phyloP scores from a whole-genome alignment of 179 eudicot genomes.

The Amaranthus tricolor region DNA sequence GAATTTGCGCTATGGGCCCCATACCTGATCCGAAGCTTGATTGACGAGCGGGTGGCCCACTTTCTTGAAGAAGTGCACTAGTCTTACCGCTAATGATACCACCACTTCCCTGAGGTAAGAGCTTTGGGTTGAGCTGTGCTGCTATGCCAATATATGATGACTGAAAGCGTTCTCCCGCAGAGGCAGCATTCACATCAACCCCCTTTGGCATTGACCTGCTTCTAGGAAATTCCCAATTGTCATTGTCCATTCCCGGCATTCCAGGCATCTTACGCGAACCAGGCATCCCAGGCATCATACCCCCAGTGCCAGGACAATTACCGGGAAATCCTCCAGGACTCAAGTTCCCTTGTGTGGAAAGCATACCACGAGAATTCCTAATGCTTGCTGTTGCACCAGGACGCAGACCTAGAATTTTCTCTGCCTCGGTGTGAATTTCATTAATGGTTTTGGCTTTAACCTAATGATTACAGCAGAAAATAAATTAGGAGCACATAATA shows the following conservation, averaged over 20 bases:
- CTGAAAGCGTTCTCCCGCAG: conserved; percentile 33
- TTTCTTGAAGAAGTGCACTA: conserved; percentile 83
- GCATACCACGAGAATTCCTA: conserved; percentile 51
- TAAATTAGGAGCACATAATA: background rate
- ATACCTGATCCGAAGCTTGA: conserved; percentile 34
- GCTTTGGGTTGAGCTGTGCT: conserved; percentile 47
- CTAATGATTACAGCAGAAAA: conserved; percentile 29
- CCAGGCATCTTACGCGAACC: conserved; percentile 92
- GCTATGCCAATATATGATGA: conserved; percentile 53
- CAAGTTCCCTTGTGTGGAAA: conserved; percentile 58
- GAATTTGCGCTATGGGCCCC: conserved; percentile 39
- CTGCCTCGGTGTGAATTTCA: conserved; percentile 85
- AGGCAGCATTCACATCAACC: conserved; percentile 25
- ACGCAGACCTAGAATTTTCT: conserved; percentile 69
- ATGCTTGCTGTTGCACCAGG: conserved; percentile 78
- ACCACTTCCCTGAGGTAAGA: conserved; percentile 81
- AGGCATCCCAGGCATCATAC: conserved; percentile 99
- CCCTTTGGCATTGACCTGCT: conserved; percentile 67
- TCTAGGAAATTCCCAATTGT: conserved; percentile 86
- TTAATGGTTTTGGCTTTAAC: conserved; percentile 81
- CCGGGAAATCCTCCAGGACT: conserved; percentile 56
- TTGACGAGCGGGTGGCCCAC: conserved; percentile 47
- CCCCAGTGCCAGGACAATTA: conserved; percentile 80
- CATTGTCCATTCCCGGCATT: conserved; percentile 73
- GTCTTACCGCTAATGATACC: conserved; percentile 58